Conservation (phyloP, 2,329 filamentous ascomycete species). For the Thermomyces lanuginosus region DNA sequence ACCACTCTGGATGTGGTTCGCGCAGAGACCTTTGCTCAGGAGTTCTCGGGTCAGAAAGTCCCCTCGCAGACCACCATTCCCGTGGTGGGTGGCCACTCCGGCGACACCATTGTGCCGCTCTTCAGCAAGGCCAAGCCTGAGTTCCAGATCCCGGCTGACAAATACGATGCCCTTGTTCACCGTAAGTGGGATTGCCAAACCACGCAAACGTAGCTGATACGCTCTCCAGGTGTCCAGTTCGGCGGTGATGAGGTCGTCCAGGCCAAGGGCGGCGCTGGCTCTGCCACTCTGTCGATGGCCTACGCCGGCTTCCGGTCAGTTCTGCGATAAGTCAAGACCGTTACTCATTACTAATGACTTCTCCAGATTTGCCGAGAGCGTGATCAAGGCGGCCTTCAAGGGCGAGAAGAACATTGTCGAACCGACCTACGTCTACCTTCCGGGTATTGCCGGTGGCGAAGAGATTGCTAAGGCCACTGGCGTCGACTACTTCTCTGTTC, state of each 20-base stretch:
- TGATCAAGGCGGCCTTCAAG: conserved; percentile 72
- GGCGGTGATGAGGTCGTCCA: conserved; percentile 94
- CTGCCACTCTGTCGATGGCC: conserved; percentile 85
- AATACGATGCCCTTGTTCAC: conserved; percentile 79
- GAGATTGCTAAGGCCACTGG: conserved; percentile 71
- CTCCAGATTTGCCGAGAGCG: conserved; percentile 73
- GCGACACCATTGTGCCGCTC: conserved; percentile 92
- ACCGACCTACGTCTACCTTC: conserved; percentile 90
- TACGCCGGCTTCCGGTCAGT: conserved; percentile 80
- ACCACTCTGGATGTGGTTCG: conserved; percentile 97
- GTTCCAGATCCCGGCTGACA: conserved; percentile 69
- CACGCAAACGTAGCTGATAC: not conserved
- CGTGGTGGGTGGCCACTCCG: conserved; percentile 92
- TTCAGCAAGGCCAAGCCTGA: conserved; percentile 79
- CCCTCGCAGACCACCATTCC: conserved; percentile 72
- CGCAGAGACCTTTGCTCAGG: conserved; percentile 87
- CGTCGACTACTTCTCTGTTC: conserved; percentile 87
- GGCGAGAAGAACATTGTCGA: conserved; percentile 88
- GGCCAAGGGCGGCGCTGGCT: conserved; percentile 83
- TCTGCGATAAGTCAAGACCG: conserved; percentile 2
- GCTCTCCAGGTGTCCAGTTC: conserved; percentile 58
- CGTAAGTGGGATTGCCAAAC: conserved; percentile 35
- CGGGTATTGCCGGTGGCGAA: conserved; percentile 73
- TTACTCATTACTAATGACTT: too few species aligned
- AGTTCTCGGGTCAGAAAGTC: conserved; percentile 65